Evolutionary conservation across 768 basidiomycete genomes (phyloP).

Genomic region (Suillus occidentalis): DNA sequence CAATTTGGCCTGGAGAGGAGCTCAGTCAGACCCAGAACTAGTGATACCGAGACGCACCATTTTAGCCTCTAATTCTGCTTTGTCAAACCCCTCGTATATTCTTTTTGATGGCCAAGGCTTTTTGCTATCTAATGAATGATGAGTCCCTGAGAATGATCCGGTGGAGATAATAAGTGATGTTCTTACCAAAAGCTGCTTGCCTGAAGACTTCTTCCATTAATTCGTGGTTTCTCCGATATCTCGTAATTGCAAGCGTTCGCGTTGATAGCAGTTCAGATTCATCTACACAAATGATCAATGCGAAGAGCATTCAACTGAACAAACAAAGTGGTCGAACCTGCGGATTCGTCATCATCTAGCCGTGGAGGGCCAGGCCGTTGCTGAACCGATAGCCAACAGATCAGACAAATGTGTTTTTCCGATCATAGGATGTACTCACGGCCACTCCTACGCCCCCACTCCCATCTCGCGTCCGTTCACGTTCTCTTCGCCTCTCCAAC

Average conservation of each 20-base stretch:
- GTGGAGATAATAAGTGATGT: background rate
- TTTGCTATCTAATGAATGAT: slow-evolving; percentile 41
- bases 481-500: slow-evolving; percentile 60
- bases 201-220: slow-evolving; percentile 82
- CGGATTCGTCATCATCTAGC: slow-evolving; percentile 64
- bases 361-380: slow-evolving; percentile 34
- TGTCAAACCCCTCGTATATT: slow-evolving; percentile 63
- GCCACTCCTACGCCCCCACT: slow-evolving; percentile 37
- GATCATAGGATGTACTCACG: slow-evolving; percentile 31
- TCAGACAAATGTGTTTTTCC: background rate
- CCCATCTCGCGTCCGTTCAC: slow-evolving; percentile 54
- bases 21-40: background rate
- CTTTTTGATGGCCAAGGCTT: slow-evolving; percentile 37
- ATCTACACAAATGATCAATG: slow-evolving; percentile 36
- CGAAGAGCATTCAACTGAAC: background rate
- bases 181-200: slow-evolving; percentile 62
- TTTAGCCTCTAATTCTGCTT: slow-evolving; percentile 55
- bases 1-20: slow-evolving; percentile 48
- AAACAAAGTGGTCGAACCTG: slow-evolving; percentile 39
- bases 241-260: slow-evolving; percentile 64
- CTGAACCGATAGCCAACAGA: slow-evolving; percentile 12
- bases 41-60: slow-evolving; percentile 39
- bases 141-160: slow-evolving; percentile 17
- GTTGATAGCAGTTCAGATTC: slow-evolving; percentile 73
- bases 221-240: slow-evolving; percentile 81